Conservation (phyloP, 2,329 filamentous ascomycete species). For the Atkinsonella hypoxylon region DNA sequence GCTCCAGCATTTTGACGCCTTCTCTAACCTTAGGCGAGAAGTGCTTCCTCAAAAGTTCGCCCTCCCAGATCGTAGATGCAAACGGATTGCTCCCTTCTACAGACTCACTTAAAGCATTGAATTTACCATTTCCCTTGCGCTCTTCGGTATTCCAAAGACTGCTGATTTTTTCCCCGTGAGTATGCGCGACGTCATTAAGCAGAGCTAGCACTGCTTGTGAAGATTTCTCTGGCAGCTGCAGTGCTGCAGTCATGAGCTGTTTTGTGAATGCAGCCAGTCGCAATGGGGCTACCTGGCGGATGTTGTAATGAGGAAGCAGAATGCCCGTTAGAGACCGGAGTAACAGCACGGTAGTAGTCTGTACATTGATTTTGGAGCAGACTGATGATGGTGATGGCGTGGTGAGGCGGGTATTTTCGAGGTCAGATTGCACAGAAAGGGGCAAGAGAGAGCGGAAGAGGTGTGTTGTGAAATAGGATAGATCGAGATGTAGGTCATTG, state of each 20-base stretch:
- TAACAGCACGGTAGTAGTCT: constrained; percentile 87
- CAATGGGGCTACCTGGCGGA: constrained; percentile 65
- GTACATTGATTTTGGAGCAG: constrained; percentile 69
- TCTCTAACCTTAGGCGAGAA: constrained; percentile 81
- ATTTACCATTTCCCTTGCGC: constrained; percentile 79
- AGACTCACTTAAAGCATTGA: constrained; percentile 58
- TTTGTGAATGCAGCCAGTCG: constrained; percentile 89
- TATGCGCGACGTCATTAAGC: constrained; percentile 64
- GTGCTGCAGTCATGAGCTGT: constrained; percentile 67
- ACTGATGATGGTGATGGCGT: constrained; percentile 25
- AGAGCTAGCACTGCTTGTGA: constrained; percentile 68
- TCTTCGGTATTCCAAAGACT: constrained; percentile 94
- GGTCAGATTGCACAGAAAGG: constrained; percentile 68
- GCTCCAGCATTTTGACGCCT: constrained; percentile 57
- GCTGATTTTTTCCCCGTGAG: constrained; percentile 69
- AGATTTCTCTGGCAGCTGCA: constrained; percentile 88
- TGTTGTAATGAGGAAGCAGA: constrained; percentile 62
- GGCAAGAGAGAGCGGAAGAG: constrained; percentile 78
- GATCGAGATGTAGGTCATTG: constrained; percentile 70
- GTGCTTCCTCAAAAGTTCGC: constrained; percentile 72
- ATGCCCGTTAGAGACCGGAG: constrained; percentile 75
- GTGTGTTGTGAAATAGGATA: constrained; percentile 90
- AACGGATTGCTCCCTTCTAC: constrained; percentile 86
- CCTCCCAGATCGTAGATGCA: constrained; percentile 85
- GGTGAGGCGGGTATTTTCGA: constrained; percentile 57